Base-by-base conservation (phyloP, 129 eudicot species). In the Glebionis coronaria region DNA sequence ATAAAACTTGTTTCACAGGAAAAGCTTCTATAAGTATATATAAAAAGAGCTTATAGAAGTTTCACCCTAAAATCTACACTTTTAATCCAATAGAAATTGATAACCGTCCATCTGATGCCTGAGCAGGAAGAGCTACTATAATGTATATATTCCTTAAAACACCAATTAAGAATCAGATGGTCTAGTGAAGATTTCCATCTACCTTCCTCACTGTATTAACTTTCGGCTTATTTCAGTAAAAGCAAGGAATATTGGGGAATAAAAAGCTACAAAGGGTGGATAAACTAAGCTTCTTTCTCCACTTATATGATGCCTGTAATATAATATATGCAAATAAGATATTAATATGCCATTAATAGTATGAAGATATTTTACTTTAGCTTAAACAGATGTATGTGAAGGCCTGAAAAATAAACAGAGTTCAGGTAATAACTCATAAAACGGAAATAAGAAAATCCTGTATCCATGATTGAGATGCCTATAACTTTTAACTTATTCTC, bases 211-310 rank as follows among this genome's bases (percentile, higher is more conserved):
- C 42, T 6, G 10, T 14, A 45, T 59, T 70, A 59, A 38, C 58
- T 29, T 70, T 44, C 45, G 20, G 58, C 46, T 58, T 46, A 70
- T 31, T 58, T 16, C 13, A 63, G 38, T 38, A 70, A 60, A 70
- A 59, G 61, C 38, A 59, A 29, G 68, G 68, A 58, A 70, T 70
- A 70, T 70, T 70, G 56, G 56, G 66, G 67, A 57, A 70, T 44
- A 57, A 57, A 70, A 67, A 31, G 61, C 19, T 31, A 44, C 12
- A 70, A n/a, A n/a, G 55, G 45, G 57, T 70, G 65, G 44, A 70
- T 70, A 57, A 25, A 23, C 23, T 65, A 54, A 54, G 73, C 73
- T 68, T 68, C 73, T 68, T 68, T 68, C 73, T 68, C 64, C 64
- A 68, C 63, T 55, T 54, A 14, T 55, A 42, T 68, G 64, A 68